Evolutionary conservation across 768 basidiomycete species (phyloP).

Genomic region (Podaxis carcinomalis): DNA sequence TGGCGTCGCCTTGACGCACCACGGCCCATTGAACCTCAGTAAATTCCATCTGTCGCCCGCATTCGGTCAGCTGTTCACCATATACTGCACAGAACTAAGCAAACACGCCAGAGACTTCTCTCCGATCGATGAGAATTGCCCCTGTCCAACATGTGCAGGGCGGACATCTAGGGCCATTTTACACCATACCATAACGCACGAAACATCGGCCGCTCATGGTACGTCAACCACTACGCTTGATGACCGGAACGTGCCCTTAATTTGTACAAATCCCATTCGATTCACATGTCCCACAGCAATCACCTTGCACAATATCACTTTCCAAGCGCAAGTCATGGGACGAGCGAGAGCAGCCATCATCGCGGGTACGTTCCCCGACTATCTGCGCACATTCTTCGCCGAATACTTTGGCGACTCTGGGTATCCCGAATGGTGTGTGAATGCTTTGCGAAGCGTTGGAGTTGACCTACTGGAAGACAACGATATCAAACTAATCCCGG

Average conservation of each 20-base stretch:
- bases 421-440: constrained; percentile 87
- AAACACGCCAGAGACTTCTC: constrained; percentile 67
- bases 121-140: constrained; percentile 73
- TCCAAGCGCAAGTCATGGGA: constrained; percentile 89
- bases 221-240: constrained; percentile 15
- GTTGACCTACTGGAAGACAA: constrained; percentile 71
- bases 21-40: constrained; percentile 83
- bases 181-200: constrained; percentile 71
- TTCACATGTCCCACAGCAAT: constrained; percentile 43
- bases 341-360: constrained; percentile 78
- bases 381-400: constrained; percentile 71
- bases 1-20: constrained; percentile 81
- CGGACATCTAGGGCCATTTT: constrained; percentile 70
- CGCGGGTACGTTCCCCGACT: constrained; percentile 72
- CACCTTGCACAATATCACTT: constrained; percentile 79
- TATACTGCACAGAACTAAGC: constrained; percentile 45
- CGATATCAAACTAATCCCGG: constrained; percentile 47
- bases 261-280: not conserved
- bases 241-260: not conserved
- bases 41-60: constrained; percentile 16
- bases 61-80: not conserved
- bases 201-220: constrained; percentile 88
- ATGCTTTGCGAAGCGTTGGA: constrained; percentile 76
- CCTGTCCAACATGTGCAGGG: constrained; percentile 78
- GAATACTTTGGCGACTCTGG: constrained; percentile 73